These are phyloP conservation scores for Aegilops tauschii DNA, from an alignment of 176 grass and related monocot species.

Conservation along the genomic window DNA sequence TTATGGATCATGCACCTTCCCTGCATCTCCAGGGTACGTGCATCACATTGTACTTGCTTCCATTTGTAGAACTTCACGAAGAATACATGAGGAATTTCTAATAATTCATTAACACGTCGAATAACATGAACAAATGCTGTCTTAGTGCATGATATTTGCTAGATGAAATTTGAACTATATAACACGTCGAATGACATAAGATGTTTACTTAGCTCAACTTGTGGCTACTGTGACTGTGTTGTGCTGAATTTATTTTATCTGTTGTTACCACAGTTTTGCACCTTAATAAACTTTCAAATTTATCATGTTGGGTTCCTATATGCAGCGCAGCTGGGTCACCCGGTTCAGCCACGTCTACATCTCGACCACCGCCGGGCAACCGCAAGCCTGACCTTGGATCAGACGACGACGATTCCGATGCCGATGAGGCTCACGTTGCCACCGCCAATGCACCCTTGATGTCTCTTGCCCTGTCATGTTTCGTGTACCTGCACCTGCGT, in stretches of 20 bases:
- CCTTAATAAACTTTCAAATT: not conserved
- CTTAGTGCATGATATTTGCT: not conserved
- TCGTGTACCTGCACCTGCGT: slow-evolving; percentile 27
- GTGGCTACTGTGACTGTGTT: too few relatives aligned
- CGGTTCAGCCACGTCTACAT: slow-evolving; percentile 7
- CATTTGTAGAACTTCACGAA: not conserved
- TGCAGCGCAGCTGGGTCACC: slow-evolving; percentile 31
- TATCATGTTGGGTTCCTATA: not conserved
- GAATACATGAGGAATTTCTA: not conserved
- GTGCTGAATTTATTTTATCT: too few relatives aligned
- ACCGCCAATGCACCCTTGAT: not conserved
- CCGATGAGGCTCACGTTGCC: not conserved
- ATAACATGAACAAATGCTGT: too few relatives aligned
- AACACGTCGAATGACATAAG: not conserved
- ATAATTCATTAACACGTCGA: not conserved
- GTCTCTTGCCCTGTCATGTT: slow-evolving; percentile 19
- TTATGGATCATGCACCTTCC: slow-evolving; percentile 53
- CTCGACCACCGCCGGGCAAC: slow-evolving; percentile 14
- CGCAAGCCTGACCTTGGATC: slow-evolving; percentile 23
- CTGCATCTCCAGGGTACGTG: slow-evolving; percentile 37
- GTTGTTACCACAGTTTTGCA: not conserved
- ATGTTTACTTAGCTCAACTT: not conserved
- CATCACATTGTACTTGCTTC: not conserved
- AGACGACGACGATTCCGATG: slow-evolving; percentile 9
- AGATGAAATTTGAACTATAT: not conserved